Conservation (phyloP, 495 filamentous ascomycete species). For the Lineolata rhizophorae region DNA sequence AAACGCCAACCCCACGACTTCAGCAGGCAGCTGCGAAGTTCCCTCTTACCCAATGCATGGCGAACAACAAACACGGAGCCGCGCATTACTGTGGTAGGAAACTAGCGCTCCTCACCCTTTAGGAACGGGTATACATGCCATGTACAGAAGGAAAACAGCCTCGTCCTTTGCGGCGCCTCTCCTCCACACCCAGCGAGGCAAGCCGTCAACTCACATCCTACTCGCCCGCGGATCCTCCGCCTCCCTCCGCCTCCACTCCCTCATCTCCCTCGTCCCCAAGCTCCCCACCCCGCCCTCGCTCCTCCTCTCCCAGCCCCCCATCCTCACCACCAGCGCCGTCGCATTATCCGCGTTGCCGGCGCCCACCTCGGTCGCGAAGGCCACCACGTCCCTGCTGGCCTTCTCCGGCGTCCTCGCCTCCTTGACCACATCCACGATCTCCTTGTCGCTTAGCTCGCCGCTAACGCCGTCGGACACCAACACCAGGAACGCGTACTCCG, state of each 20-base stretch:
- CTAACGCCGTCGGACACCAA: conserved; percentile 75
- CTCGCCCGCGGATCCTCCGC: conserved; percentile 63
- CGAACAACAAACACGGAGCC: no score
- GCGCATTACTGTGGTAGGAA: no score
- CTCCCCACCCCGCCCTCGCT: conserved; percentile 73
- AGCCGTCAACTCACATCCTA: conserved; percentile 34
- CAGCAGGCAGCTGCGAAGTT: no score
- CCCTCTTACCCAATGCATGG: no score
- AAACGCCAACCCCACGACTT: no score
- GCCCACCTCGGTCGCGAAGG: conserved; percentile 69
- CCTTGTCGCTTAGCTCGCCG: conserved; percentile 65
- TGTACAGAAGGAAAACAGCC: no score
- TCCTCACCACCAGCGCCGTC: conserved; percentile 74
- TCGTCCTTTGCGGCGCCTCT: no score
- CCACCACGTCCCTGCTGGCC: conserved; percentile 54
- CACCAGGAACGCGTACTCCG: conserved; percentile 72
- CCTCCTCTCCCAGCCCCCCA: conserved; percentile 90
- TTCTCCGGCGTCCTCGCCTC: conserved; percentile 80
- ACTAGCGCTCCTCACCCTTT: no score
- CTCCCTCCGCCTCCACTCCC: conserved; percentile 67
- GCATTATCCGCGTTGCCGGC: conserved; percentile 66
- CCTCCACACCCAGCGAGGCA: no score
- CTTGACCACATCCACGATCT: conserved; percentile 88
- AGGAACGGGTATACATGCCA: no score
- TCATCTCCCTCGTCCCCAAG: conserved; percentile 70